Evolutionary conservation across 1,284 basidiomycete species (phyloP), one percentile per base, ranked within the genome.

Genomic region (Ustilago curta): DNA sequence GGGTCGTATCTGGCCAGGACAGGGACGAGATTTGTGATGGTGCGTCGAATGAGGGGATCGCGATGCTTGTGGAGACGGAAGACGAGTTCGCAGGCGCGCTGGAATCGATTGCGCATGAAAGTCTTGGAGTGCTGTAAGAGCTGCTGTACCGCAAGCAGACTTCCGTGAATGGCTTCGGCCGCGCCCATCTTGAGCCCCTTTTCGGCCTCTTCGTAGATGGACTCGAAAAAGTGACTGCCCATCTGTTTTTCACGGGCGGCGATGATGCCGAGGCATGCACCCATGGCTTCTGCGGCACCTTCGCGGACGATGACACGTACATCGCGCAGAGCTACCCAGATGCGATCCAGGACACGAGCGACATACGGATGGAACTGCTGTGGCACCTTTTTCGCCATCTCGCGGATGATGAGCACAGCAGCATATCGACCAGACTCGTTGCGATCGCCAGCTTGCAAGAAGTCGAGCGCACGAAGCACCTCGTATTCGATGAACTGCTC

Each of bases 51-150:
- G 32, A 93, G 91, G 47, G 95, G 89, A 82, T 99, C 97, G 35
- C 90, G 90, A 0, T 94, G 91, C 86, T 94, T 96, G 80, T 93
- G 91, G 3, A 99, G 88, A 74, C 95, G 93, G 19, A 99, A 88
- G 54, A 98, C 94, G 76, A 93, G 91, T 73, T 98, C 95, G 70
- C 94, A 94, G 9, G 93, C 92, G 74, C 93, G 91, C 50, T 92
- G 86, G 82, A 95, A 97, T 51, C 91, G 92, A 70, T 96, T 93
- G 77, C 90, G 90, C 94, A 98, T 96, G 79, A 96, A 97, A 89
- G 95, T 93, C 76, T 94, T 94, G 37, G 94, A 95, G 84, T 97
- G 93, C 62, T 96, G 88, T 14, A 99, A 87, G 35, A 99, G 88
- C 83, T 97, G 93, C 56, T 94, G 91, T 84, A 95, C 94, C 12